Evolutionary conservation across 768 basidiomycete genomes (phyloP), one percentile per base, ranked within the genome.

Genomic region (Cystobasidium ongulense): DNA sequence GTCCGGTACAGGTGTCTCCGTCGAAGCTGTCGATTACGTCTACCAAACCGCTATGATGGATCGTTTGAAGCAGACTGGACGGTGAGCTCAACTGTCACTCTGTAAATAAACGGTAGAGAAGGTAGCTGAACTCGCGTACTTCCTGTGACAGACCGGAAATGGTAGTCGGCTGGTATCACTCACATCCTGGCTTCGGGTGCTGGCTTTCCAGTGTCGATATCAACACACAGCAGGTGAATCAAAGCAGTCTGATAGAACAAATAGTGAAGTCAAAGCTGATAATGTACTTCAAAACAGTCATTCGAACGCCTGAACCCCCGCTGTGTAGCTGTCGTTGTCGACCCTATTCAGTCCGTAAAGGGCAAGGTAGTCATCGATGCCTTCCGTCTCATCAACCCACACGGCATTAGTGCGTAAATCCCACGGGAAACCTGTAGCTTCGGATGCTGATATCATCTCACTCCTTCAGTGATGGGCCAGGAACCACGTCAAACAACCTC

Each of bases 131-230:
- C 50, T 38, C 72, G 57, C 76, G 31, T 38, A n/a, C 18, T 29
- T 8, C 35, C 17, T 23, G 23, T 29, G 73, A 88, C 71, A 83
- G 94, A 78, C 91, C 95, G 36, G 96, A 98, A 84, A 91, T 89
- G 88, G 96, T 98, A 4, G 96, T 99, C 0, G 96, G 96, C 1
- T 99, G 96, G 96, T 99, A 99, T 80, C 96, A 99, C 82, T 98
- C 96, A 43, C 96, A 99, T 84, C 96, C 96, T 70, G 96, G 96
- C 41, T 99, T 98, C 82, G 96, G 96, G 3, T 99, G 96, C 81
- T 99, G 96, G 96, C 84, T 99, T 46, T 97, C 94, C 57, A 93
- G 92, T 78, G 95, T 98, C 25, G 96, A 99, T 83, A 93, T 98
- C 80, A 96, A 97, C 82, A 99, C 96, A 2, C 96, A 99, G 80